Percentiles rank a stretch among this genome's conserved stretches.
phyloP scores from a whole-genome alignment of 805 yeast species.

The Candida lessepsii region DNA sequence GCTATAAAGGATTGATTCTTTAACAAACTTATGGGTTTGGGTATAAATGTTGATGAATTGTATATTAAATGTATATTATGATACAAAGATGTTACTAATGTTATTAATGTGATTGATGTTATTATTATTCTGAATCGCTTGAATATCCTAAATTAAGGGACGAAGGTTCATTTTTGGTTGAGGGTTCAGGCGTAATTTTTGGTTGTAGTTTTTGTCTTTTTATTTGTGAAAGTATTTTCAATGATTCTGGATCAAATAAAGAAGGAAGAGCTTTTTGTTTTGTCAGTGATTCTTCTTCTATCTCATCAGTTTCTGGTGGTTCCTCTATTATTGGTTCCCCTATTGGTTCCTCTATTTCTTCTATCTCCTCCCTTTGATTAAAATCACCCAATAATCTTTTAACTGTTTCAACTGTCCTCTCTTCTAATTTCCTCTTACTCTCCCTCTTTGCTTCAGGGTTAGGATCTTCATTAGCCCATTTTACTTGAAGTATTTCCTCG shows the following conservation, averaged over 20 bases:
- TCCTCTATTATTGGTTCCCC: conserved; percentile 17
- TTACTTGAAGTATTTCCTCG: conserved; percentile 63
- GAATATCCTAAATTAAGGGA: conserved; percentile 24
- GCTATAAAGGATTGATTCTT: conserved; percentile 13
- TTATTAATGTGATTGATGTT: not conserved
- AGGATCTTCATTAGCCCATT: conserved; percentile 93
- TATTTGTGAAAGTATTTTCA: conserved; percentile 16
- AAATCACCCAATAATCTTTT: conserved; percentile 33
- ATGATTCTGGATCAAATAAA: conserved; percentile 16
- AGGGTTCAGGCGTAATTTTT: no score
- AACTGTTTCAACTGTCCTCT: conserved; percentile 54
- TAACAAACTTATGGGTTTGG: no score
- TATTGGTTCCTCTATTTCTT: not conserved
- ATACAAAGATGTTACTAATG: not conserved
- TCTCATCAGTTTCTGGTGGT: conserved; percentile 12
- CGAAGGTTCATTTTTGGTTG: not conserved
- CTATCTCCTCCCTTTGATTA: conserved; percentile 14
- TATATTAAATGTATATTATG: conserved; percentile 1
- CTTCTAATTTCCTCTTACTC: conserved; percentile 49
- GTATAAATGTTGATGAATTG: no score
- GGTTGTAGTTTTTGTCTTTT: conserved; percentile 3
- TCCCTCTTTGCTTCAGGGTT: conserved; percentile 61
- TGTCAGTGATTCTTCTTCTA: conserved; percentile 9
- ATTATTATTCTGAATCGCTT: conserved; percentile 29
- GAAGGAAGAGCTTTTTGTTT: conserved; percentile 1